These are phyloP conservation scores for Fusarium caatingaense DNA, from an alignment of 2,329 filamentous ascomycete genomes.

Conservation along the genomic window DNA sequence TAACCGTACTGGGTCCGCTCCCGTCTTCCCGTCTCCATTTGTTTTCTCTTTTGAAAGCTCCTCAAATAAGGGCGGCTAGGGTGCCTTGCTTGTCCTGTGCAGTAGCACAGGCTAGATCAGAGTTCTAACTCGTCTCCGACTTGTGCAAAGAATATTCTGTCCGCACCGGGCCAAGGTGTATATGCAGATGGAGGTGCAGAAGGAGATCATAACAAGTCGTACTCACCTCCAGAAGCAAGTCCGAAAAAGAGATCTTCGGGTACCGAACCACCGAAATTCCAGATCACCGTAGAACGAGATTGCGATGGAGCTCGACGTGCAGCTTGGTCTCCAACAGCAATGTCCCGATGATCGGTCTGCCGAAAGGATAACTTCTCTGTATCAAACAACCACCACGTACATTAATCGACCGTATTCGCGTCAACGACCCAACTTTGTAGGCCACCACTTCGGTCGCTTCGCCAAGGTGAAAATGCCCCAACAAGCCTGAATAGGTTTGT, in stretches of 20 bases:
- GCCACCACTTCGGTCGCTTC: conserved; percentile 37
- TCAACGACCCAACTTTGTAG: conserved; percentile 40
- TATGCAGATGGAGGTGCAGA: neutral
- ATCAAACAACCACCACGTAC: conserved; percentile 17
- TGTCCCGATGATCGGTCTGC: conserved; percentile 28
- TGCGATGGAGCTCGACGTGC: conserved; percentile 36
- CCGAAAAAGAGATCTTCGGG: conserved; percentile 20
- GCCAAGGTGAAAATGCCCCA: conserved; percentile 31
- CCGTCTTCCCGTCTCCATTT: conserved; percentile 46
- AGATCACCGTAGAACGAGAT: conserved; percentile 38
- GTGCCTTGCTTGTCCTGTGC: conserved; percentile 19
- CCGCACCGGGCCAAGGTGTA: neutral
- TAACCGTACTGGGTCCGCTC: conserved; percentile 46
- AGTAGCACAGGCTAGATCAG: neutral
- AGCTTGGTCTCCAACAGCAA: conserved; percentile 25
- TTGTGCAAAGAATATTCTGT: conserved; percentile 1
- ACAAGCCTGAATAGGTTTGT: conserved; percentile 11
- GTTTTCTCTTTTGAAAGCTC: conserved; percentile 36
- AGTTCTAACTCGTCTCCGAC: neutral
- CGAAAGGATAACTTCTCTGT: neutral
- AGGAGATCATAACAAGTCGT: conserved; percentile 13
- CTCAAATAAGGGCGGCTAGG: conserved; percentile 4
- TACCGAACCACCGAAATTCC: conserved; percentile 20
- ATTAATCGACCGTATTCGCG: conserved; percentile 30
- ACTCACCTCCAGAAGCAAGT: conserved; percentile 33